Conservation (phyloP, 495 filamentous ascomycete genomes). For the Gamarada debralockiae region DNA sequence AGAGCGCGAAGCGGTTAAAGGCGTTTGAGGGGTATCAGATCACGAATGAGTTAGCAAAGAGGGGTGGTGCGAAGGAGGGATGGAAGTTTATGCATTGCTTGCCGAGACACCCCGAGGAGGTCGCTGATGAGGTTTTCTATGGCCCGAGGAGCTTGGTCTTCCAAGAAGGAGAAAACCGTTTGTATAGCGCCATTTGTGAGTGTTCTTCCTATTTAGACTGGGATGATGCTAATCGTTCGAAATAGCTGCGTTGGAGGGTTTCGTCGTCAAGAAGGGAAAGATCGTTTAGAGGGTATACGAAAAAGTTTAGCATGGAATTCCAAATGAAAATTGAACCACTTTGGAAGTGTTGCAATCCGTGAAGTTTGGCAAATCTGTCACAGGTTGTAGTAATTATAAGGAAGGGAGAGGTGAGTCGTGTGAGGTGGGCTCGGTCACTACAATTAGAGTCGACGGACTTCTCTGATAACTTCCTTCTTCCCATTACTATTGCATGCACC, state of each 20-base stretch:
- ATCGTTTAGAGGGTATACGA: conserved; percentile 23
- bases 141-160: conserved; percentile 78
- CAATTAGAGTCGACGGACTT: no score
- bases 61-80: conserved; percentile 78
- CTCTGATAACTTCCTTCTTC: no score
- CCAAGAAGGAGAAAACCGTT: conserved; percentile 86
- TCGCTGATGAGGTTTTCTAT: conserved; percentile 92
- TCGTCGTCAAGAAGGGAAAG: conserved; percentile 86
- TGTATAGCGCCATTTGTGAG: conserved; percentile 81
- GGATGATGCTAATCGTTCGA: conserved; percentile 8
- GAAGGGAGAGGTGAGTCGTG: no score
- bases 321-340: no score
- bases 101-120: conserved; percentile 91
- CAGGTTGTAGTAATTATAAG: no score
- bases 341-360: no score
- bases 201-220: conserved; percentile 1
- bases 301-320: not conserved
- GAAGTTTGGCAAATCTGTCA: no score
- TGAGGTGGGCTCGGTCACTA: no score
- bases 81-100: conserved; percentile 99
- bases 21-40: conserved; percentile 90
- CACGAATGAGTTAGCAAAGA: conserved; percentile 72
- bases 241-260: conserved; percentile 73
- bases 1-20: conserved; percentile 67
- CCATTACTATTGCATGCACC: no score